Evolutionary conservation across 139 green algal genomes (phyloP).

Genomic region (Astrephomene gubernaculifera): DNA sequence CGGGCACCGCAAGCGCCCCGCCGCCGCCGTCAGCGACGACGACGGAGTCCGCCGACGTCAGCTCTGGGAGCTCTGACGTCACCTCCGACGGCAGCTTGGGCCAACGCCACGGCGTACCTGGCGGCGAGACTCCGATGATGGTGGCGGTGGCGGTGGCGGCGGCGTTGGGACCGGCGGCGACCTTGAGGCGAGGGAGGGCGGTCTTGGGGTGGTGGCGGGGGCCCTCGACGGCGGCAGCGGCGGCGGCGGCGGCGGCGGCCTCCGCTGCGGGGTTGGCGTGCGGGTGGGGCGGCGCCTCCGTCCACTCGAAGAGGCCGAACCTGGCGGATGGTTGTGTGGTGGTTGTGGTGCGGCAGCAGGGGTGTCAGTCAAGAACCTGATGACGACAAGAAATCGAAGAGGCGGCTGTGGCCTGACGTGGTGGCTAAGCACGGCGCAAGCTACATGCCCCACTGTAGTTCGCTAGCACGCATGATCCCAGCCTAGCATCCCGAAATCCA

Average conservation of each 20-base stretch:
- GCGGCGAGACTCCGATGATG: conserved; percentile 29
- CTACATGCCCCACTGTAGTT: too few species aligned
- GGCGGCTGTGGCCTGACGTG: too few species aligned
- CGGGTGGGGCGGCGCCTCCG: neutral
- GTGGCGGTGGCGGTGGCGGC: conserved; percentile 14
- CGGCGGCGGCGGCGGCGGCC: neutral
- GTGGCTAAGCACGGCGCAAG: too few species aligned
- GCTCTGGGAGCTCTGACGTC: neutral
- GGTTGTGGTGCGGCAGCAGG: too few species aligned
- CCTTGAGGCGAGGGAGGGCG: neutral
- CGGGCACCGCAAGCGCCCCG: too few species aligned
- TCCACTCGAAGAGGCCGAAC: conserved; percentile 59
- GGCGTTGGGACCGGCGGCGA: neutral
- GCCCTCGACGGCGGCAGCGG: neutral
- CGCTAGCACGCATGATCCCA: too few species aligned
- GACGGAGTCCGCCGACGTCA: too few species aligned
- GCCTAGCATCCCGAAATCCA: too few species aligned
- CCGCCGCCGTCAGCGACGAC: too few species aligned
- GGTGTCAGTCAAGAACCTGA: too few species aligned
- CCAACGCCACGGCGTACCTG: neutral
- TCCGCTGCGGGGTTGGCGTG: neutral
- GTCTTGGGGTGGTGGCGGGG: neutral
- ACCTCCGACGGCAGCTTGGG: neutral
- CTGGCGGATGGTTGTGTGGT: neutral
- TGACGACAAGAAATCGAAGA: too few species aligned